These are phyloP conservation scores for Auricularia sp. DNA, from an alignment of 768 basidiomycete species.

Conservation along the genomic window DNA sequence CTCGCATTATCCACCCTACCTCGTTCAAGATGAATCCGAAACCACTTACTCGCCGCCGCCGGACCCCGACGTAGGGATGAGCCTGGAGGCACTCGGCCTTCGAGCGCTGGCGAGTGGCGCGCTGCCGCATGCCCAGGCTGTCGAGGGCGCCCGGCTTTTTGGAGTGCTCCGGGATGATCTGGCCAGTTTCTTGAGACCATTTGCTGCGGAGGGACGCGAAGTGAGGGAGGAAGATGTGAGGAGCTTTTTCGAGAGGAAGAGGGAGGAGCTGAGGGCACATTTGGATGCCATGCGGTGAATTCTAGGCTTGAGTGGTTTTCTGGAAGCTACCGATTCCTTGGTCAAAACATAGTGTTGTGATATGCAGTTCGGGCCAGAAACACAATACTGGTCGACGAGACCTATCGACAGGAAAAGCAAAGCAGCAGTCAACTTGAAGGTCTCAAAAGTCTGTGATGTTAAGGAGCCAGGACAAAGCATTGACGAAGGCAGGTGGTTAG, in stretches of 20 bases:
- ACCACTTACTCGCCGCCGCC: slow-evolving; percentile 79
- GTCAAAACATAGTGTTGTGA: no score
- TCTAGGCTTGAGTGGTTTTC: no score
- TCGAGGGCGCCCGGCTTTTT: slow-evolving; percentile 78
- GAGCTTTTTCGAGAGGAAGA: slow-evolving; percentile 45
- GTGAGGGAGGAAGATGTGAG: slow-evolving; percentile 66
- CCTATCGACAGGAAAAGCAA: no score
- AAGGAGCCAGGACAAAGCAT: no score
- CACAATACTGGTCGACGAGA: no score
- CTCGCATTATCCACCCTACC: slow-evolving; percentile 31
- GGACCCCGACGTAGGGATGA: slow-evolving; percentile 74
- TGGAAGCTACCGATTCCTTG: no score
- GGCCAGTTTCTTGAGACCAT: slow-evolving; percentile 64
- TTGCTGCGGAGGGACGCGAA: slow-evolving; percentile 66
- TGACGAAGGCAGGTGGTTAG: no score
- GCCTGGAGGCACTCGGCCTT: slow-evolving; percentile 75
- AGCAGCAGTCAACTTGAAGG: no score
- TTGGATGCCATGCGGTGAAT: not conserved
- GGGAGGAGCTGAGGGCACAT: not conserved
- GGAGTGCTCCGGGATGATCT: slow-evolving; percentile 74
- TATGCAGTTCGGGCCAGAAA: no score
- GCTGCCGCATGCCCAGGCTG: slow-evolving; percentile 68
- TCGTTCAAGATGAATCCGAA: slow-evolving; percentile 74
- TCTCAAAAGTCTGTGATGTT: no score
- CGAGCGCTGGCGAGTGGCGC: slow-evolving; percentile 49